phyloP scores from a whole-genome alignment of 257 asterid species.

The Nicotiana tomentosiformis region DNA sequence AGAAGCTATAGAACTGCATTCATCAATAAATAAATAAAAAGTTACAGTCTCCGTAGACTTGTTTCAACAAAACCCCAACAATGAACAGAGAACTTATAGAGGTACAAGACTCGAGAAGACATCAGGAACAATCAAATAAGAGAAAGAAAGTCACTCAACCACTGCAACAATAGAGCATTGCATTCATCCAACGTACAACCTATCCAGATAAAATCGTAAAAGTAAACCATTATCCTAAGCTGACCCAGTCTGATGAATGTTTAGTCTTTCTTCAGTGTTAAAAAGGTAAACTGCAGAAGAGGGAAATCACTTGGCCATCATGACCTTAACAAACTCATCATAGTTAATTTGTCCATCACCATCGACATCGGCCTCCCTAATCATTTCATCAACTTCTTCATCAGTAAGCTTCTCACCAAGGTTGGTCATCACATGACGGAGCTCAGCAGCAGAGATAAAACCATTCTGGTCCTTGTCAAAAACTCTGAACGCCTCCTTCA shows the following conservation, averaged over 20 bases:
- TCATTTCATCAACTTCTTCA: conserved; percentile 63
- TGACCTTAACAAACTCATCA: conserved; percentile 59
- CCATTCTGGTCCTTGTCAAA: conserved; percentile 64
- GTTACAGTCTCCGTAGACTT: not conserved
- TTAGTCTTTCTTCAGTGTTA: conserved; percentile 13
- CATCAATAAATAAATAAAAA: conserved; percentile 1
- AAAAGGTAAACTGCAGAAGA: conserved; percentile 14
- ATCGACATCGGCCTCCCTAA: conserved; percentile 57
- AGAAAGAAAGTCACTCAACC: conserved; percentile 22
- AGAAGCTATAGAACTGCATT: not conserved
- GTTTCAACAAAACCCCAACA: not conserved
- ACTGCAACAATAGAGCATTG: conserved; percentile 29
- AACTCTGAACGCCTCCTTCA: conserved; percentile 58
- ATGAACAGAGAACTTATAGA: not conserved
- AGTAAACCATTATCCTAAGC: conserved; percentile 19
- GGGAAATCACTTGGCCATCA: conserved; percentile 53
- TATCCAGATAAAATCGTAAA: conserved; percentile 18
- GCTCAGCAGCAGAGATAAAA: conserved; percentile 62
- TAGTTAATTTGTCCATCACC: conserved; percentile 60
- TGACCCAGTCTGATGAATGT: not conserved
- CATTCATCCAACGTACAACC: conserved; percentile 21
- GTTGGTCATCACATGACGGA: conserved; percentile 61
- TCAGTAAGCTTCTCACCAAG: conserved; percentile 64
- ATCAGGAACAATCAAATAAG: not conserved
- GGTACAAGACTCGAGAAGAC: not conserved